phyloP scores from a whole-genome alignment of 2,329 filamentous ascomycete species.

The Penicillium sp. region DNA sequence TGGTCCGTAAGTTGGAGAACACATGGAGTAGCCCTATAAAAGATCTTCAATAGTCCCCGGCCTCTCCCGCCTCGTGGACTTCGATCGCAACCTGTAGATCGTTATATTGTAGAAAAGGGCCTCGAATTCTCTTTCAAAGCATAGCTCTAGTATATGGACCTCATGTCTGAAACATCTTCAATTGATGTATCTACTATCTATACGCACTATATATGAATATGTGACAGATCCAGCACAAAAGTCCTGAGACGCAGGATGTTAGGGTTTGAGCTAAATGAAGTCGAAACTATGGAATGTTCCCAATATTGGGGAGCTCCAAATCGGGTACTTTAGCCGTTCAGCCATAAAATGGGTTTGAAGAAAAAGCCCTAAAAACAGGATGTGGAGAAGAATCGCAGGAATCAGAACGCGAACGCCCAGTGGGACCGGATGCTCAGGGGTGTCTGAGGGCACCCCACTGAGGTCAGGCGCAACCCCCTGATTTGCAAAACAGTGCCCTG shows the following conservation, averaged over 20 bases:
- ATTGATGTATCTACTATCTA: neutral
- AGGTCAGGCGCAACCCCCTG: neutral
- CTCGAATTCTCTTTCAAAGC: neutral
- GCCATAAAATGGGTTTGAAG: neutral
- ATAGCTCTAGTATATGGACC: neutral
- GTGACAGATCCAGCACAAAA: neutral
- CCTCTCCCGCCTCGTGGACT: neutral
- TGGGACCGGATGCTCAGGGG: neutral
- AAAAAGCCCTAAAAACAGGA: neutral
- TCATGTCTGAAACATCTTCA: neutral
- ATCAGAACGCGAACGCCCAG: neutral
- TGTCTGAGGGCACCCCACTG: neutral
- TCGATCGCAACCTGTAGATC: neutral
- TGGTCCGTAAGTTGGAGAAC: neutral
- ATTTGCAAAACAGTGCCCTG: neutral
- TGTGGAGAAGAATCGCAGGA: too few relatives aligned
- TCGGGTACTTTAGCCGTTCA: neutral
- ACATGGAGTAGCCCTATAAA: neutral
- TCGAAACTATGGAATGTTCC: neutral
- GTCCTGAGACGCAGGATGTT: neutral
- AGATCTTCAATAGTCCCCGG: neutral
- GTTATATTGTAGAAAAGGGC: neutral
- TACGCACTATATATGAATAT: neutral
- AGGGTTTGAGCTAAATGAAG: neutral
- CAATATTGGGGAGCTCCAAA: neutral